phyloP scores from a whole-genome alignment of 2,329 filamentous ascomycete genomes.

The Acrodontium crateriforme region DNA sequence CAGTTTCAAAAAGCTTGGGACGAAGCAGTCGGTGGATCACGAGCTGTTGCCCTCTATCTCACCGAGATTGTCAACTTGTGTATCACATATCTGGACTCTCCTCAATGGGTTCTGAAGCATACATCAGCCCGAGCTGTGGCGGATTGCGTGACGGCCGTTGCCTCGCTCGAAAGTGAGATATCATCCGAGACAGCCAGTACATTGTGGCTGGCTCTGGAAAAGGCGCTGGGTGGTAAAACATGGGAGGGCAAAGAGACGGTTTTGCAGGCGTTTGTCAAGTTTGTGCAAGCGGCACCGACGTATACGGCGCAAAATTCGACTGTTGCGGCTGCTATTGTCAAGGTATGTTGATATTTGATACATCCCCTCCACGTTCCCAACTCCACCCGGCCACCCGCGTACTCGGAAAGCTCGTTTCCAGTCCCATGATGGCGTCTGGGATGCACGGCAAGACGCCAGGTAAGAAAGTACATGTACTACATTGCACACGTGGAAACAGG shows the following conservation, averaged over 20 bases:
- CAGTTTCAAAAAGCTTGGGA: conserved; percentile 79
- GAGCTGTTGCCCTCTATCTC: conserved; percentile 71
- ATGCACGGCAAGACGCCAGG: too few relatives aligned
- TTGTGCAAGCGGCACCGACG: conserved; percentile 50
- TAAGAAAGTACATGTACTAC: too few relatives aligned
- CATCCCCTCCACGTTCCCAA: too few relatives aligned
- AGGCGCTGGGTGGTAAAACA: conserved; percentile 72
- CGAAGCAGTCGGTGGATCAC: conserved; percentile 74
- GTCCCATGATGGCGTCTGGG: too few relatives aligned
- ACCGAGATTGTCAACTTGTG: conserved; percentile 64
- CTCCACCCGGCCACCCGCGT: too few relatives aligned
- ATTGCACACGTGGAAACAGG: too few relatives aligned
- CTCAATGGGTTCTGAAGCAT: conserved; percentile 84
- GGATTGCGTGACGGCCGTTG: conserved; percentile 53
- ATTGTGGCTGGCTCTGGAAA: conserved; percentile 76
- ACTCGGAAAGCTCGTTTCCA: too few relatives aligned
- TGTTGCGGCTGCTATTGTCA: conserved; percentile 49
- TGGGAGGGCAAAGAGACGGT: conserved; percentile 86
- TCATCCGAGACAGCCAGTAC: conserved; percentile 22
- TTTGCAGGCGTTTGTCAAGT: conserved; percentile 63
- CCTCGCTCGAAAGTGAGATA: conserved; percentile 39
- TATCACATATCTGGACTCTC: conserved; percentile 55
- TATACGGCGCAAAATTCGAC: conserved; percentile 46
- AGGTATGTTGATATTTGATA: too few relatives aligned
- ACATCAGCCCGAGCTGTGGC: conserved; percentile 71